Conservation (phyloP, 2,329 filamentous ascomycete genomes). For the Monosporascus sp. region DNA sequence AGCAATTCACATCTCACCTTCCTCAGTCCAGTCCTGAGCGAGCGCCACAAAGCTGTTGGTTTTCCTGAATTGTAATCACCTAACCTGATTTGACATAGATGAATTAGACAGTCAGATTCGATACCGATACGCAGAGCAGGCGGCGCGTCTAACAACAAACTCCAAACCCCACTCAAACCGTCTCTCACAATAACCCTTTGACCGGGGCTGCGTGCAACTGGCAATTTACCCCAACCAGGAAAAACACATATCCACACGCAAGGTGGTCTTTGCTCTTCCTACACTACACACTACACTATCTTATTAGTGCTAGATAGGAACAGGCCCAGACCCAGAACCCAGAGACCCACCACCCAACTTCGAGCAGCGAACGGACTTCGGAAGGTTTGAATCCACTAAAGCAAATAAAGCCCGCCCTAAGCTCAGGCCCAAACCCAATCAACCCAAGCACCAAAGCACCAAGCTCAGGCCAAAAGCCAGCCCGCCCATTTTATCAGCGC, state of each 20-base stretch:
- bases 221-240: not conserved
- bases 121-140: not conserved
- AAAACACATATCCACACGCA: not conserved
- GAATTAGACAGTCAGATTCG: not conserved
- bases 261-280: not conserved
- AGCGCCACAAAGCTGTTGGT: not conserved
- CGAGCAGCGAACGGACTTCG: no score
- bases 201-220: no score
- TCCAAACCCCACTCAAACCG: not conserved
- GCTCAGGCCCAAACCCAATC: no score
- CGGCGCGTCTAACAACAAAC: not conserved
- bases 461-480: slow-evolving; percentile 42
- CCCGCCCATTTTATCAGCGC: slow-evolving; percentile 29
- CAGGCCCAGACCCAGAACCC: not conserved
- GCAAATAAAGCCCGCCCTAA: no score
- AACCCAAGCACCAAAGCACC: slow-evolving; percentile 21
- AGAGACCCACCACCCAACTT: no score
- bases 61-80: not conserved
- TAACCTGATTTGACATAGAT: not conserved
- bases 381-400: no score
- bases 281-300: not conserved
- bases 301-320: not conserved
- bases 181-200: not conserved
- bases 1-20: no score
- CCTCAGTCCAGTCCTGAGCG: no score